Evolutionary conservation across 2,329 filamentous ascomycete genomes (phyloP).

Genomic region (Emmonsia crescens): DNA sequence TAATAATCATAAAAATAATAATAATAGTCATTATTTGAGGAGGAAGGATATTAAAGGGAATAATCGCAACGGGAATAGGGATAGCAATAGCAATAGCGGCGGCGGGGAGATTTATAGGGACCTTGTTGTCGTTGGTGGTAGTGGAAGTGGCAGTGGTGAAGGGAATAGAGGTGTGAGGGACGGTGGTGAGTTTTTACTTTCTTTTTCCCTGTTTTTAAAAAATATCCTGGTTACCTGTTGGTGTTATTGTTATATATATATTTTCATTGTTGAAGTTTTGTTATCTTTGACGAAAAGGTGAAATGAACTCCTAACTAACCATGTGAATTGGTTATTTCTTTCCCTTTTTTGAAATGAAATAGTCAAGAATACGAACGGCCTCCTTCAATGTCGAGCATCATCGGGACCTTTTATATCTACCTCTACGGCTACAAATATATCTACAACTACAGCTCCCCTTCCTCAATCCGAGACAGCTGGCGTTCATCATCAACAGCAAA

Average conservation of each 20-base stretch:
- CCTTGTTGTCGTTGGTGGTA: neutral
- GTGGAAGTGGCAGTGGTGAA: neutral
- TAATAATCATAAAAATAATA: neutral
- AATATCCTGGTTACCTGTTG: no score
- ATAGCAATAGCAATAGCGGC: neutral
- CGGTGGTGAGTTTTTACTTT: neutral
- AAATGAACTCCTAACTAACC: no score
- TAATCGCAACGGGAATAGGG: neutral
- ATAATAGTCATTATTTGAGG: neutral
- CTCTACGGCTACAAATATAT: neutral
- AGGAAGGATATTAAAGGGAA: neutral
- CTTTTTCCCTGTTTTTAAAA: neutral
- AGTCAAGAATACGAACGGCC: neutral
- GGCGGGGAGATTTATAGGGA: neutral
- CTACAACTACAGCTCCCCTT: neutral
- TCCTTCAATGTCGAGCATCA: neutral
- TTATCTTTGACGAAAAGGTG: no score
- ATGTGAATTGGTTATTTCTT: neutral
- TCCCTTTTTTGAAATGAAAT: neutral
- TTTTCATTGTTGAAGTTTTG: neutral
- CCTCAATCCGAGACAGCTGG: neutral
- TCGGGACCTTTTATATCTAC: neutral
- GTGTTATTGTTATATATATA: neutral
- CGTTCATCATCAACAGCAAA: slow-evolving; percentile 2
- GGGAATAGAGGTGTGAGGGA: neutral